phyloP scores from a whole-genome alignment of 306 rosid genomes.

The Gastrolobium bilobum region DNA sequence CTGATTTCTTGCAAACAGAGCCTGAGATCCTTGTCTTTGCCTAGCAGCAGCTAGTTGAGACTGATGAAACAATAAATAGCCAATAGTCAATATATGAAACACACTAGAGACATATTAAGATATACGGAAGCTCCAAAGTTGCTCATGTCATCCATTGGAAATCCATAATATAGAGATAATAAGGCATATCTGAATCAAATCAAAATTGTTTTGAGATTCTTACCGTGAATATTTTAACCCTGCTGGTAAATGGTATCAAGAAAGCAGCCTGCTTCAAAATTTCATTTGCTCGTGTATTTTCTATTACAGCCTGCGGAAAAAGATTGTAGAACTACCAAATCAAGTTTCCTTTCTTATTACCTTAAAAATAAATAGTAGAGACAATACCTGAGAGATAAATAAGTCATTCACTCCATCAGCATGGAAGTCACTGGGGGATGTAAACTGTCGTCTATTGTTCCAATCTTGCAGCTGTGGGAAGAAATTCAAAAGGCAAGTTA shows the following conservation, averaged over 20 bases:
- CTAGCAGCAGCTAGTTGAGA: slow-evolving; percentile 94
- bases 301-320: slow-evolving; percentile 71
- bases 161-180: slow-evolving; percentile 18
- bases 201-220: slow-evolving; percentile 49
- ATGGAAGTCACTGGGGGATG: slow-evolving; percentile 87
- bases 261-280: slow-evolving; percentile 94
- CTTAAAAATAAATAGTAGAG: slow-evolving; percentile 36
- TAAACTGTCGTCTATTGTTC: slow-evolving; percentile 94
- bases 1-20: slow-evolving; percentile 79
- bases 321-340: slow-evolving; percentile 26
- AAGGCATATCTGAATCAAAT: slow-evolving; percentile 39
- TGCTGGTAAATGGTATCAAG: slow-evolving; percentile 96
- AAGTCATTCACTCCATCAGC: slow-evolving; percentile 97
- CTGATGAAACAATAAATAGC: slow-evolving; percentile 66
- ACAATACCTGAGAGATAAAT: slow-evolving; percentile 93
- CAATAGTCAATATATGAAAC: slow-evolving; percentile 45
- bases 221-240: slow-evolving; percentile 95
- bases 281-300: slow-evolving; percentile 91
- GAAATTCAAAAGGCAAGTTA: slow-evolving; percentile 44
- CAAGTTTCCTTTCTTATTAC: slow-evolving; percentile 19
- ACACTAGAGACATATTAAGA: slow-evolving; percentile 8
- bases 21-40: slow-evolving; percentile 74
- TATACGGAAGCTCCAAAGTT: slow-evolving; percentile 24
- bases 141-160: slow-evolving; percentile 14
- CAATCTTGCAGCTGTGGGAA: slow-evolving; percentile 91